Conservation (phyloP, 257 asterid genomes). For the Verbena officinalis region DNA sequence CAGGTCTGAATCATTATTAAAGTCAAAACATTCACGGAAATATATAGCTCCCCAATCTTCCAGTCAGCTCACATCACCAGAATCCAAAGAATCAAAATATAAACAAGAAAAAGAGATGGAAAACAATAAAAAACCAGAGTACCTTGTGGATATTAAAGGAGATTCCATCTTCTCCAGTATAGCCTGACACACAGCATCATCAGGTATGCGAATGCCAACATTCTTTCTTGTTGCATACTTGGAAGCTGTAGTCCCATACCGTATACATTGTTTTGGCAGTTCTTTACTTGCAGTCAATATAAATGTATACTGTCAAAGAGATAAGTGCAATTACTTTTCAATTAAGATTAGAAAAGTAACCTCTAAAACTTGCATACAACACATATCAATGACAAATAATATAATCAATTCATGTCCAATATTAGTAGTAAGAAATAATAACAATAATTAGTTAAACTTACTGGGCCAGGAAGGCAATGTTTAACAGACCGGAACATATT, state of each 20-base stretch:
- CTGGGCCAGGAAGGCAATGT: slow-evolving; percentile 92
- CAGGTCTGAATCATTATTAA: background rate
- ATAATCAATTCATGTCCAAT: background rate
- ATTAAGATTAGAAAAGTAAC: background rate
- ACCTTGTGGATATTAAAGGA: slow-evolving; percentile 93
- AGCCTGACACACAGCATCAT: slow-evolving; percentile 83
- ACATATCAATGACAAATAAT: slow-evolving; percentile 3
- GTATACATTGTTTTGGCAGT: slow-evolving; percentile 78
- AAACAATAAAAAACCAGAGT: too few relatives aligned
- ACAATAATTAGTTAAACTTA: slow-evolving; percentile 39
- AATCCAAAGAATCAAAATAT: background rate
- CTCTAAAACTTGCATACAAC: slow-evolving; percentile 18
- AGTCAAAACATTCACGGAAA: background rate
- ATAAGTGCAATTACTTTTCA: slow-evolving; percentile 16
- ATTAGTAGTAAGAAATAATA: background rate
- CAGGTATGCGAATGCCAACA: slow-evolving; percentile 91
- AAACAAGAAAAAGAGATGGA: background rate
- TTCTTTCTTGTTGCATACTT: slow-evolving; percentile 71
- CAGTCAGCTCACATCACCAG: slow-evolving; percentile 22
- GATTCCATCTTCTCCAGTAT: slow-evolving; percentile 75
- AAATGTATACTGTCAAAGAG: slow-evolving; percentile 80
- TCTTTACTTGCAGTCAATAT: slow-evolving; percentile 85
- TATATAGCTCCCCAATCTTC: background rate
- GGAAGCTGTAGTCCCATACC: slow-evolving; percentile 73
- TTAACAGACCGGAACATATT: slow-evolving; percentile 80